Evolutionary conservation across 495 filamentous ascomycete species (phyloP).

Genomic region (Neurospora hispaniola): DNA sequence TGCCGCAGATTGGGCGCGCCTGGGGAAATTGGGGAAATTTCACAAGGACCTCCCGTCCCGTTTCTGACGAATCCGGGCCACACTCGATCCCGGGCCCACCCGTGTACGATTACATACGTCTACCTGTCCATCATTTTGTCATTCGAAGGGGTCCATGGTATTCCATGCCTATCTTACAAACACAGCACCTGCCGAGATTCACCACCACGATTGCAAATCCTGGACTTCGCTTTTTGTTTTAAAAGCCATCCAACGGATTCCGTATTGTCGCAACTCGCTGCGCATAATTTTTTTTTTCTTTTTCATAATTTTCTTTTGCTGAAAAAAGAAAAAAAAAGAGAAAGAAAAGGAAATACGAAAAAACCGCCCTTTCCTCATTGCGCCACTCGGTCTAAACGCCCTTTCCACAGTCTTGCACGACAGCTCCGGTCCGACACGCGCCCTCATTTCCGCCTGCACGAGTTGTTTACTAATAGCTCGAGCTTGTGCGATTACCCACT

Average conservation of each 20-base stretch:
- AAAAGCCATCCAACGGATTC: neutral
- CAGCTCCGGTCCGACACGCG: neutral
- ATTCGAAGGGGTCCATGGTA: neutral
- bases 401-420: conserved; percentile 11
- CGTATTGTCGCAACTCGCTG: neutral
- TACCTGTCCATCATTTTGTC: neutral
- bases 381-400: neutral
- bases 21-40: conserved; percentile 1
- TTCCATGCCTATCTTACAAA: neutral
- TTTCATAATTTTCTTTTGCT: no score
- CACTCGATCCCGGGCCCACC: neutral
- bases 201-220: neutral
- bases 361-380: neutral
- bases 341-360: neutral
- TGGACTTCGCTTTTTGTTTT: neutral
- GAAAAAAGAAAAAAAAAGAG: no score
- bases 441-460: neutral
- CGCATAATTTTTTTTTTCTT: neutral
- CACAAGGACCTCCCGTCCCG: neutral
- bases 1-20: neutral
- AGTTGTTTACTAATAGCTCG: neutral
- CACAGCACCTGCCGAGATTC: neutral
- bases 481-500: neutral
- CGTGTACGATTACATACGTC: neutral
- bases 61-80: neutral